These are phyloP conservation scores for Erigeron philadelphicus DNA, from an alignment of 140 eudicot species.

Conservation along the genomic window DNA sequence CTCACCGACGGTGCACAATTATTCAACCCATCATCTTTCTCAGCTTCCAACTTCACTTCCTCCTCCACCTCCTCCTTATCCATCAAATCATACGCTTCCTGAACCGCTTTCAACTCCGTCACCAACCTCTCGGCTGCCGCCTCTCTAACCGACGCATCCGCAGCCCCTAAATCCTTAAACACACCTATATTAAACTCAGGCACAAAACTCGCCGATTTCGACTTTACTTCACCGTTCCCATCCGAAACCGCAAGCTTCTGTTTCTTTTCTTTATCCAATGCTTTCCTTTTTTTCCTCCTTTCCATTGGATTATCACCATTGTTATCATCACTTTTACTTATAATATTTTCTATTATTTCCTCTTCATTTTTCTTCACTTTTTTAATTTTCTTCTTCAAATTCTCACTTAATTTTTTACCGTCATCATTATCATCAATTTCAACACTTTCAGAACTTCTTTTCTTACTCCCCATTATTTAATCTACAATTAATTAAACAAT, in stretches of 20 bases:
- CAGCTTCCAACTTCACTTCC: conserved; percentile 74
- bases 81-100: conserved; percentile 54
- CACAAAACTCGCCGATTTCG: conserved; percentile 23
- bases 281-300: conserved; percentile 65
- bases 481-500: neutral
- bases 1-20: conserved; percentile 78
- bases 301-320: conserved; percentile 61
- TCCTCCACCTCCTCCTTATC: conserved; percentile 45
- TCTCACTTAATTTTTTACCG: conserved; percentile 2
- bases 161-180: conserved; percentile 60
- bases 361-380: conserved; percentile 37
- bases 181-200: conserved; percentile 86
- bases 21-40: conserved; percentile 83
- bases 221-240: conserved; percentile 24
- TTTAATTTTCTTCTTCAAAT: conserved; percentile 37
- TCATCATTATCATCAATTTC: conserved; percentile 19
- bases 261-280: conserved; percentile 58
- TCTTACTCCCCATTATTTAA: conserved; percentile 52
- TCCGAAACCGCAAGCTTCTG: conserved; percentile 28
- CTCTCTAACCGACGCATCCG: conserved; percentile 48
- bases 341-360: conserved; percentile 11
- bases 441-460: conserved; percentile 41
- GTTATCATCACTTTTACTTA: neutral
- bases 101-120: conserved; percentile 63
- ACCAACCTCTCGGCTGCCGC: conserved; percentile 69